Base-by-base conservation (phyloP, 2,329 filamentous ascomycete species). In the Xylaria polymorpha region DNA sequence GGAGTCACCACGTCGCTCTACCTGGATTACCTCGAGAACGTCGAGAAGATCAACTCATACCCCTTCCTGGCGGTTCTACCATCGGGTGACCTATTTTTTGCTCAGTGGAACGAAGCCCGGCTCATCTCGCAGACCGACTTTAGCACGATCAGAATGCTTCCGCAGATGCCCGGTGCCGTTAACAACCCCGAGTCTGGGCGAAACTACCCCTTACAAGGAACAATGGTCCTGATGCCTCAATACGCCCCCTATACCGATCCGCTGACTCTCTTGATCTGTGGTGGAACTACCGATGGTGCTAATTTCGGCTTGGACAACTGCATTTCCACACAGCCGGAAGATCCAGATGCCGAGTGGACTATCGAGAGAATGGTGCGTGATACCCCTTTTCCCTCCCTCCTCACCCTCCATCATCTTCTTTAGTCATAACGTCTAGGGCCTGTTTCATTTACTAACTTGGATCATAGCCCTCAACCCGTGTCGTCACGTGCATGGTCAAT, bases 21-120 rank as follows among this genome's bases (percentile, higher is more conserved):
- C 72, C 81, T 85, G 72, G 84, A 87, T 53, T 89, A 85, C 79
- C 81, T 89, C 14, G 75, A 83, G 48, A 81, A 84, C 32, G 88
- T 86, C 1, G 84, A 88, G 72, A 87, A 87, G 1, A 83, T 86
- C 79, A 89, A 88, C 74, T 79, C 88, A n/a, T 89, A 90, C 69
- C 87, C 87, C 0, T 89, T 85, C 80, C 72, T 87, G 12, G 79
- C 80, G 14, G 83, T 88, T 32, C 76, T 89, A 3, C 87, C 87
- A 9, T 81, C 81, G 10, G 86, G 86, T 22, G 83, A 83, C 25
- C 87, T 89, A 74, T 85, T 88, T 65, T 83, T 87, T n/a, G 82
- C 82, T 9, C 88, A 88, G 78, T 88, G 85, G 75, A 89, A 90
- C 75, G 85, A 89, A 75, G 87, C 86, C 7, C 80, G 86, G 10